Base-by-base conservation (phyloP, 257 asterid species). In the Cruciata laevipes region DNA sequence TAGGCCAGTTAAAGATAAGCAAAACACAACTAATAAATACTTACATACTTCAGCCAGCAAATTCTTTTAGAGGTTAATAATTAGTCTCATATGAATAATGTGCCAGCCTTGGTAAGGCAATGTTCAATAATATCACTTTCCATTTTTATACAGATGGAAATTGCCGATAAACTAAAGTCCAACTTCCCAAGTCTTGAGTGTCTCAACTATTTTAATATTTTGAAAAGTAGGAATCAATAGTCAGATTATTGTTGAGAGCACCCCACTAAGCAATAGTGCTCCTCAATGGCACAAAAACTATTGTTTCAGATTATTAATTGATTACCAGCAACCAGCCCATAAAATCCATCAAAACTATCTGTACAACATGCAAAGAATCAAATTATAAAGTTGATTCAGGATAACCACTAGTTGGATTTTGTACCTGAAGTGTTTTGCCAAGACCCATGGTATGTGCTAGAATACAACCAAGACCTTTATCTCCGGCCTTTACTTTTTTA, bases 381-480 rank as follows among this genome's bases (percentile, higher is more conserved):
- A 33, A 66, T 30, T 10, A 49, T 14, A 65, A 16, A n/a, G 69
- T 18, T 30, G 32, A 66, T 30, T 3, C 20, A 47, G 6, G 47
- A 30, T n/a, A 55, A 42, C 49, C 7, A 5, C 8, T 24, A 17
- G 51, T 11, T n/a, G 71, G 71, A 78, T 71, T 61, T 72, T 37
- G 38, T 87, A 93, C 99, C 99, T 93, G 99, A 75, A 93, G 84
- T 35, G 97, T 93, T 85, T 93, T 93, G 68, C 99, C 99, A 68
- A 93, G 78, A 68, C 99, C 99, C 99, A 93, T 93, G 30, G 96
- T 93, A 83, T 93, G 99, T n/a, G 99, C 99, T 69, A 93, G 86
- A 74, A 93, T 90, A 88, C 99, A 93, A 73, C 97, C 97, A 75
- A 93, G 96, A 68, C 99, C 99, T 81, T 84, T 90, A 79, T 93